Evolutionary conservation across 2,329 filamentous ascomycete species (phyloP).

Genomic region (Diplodia scrobiculata): DNA sequence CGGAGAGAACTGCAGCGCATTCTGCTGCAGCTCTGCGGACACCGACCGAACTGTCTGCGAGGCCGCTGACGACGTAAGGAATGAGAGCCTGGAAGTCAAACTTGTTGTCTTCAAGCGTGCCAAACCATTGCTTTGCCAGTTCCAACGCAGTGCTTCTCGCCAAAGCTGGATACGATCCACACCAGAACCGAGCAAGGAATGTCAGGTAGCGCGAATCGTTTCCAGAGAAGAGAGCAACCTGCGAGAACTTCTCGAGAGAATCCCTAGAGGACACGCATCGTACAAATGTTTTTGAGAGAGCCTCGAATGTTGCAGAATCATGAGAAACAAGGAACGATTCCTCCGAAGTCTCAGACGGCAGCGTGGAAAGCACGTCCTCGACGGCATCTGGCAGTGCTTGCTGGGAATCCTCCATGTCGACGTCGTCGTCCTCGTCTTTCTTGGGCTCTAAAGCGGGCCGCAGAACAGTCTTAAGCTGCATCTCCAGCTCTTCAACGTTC

Average conservation of each 20-base stretch:
- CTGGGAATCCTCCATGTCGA: constrained; percentile 52
- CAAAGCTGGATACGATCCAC: constrained; percentile 67
- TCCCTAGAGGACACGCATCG: constrained; percentile 35
- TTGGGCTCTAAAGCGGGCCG: constrained; percentile 44
- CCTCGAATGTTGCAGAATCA: constrained; percentile 36
- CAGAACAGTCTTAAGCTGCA: constrained; percentile 71
- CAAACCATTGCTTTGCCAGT: constrained; percentile 46
- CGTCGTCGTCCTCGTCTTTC: constrained; percentile 48
- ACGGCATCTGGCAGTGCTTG: constrained; percentile 26
- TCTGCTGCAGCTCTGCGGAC: constrained; percentile 76
- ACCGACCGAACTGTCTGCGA: constrained; percentile 73
- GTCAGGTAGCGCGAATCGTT: constrained; percentile 65
- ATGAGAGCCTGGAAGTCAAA: constrained; percentile 75
- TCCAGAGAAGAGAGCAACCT: constrained; percentile 58
- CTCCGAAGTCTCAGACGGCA: constrained; percentile 37
- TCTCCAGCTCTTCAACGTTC: constrained; percentile 73
- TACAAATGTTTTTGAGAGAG: constrained; percentile 39
- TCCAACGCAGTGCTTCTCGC: constrained; percentile 70
- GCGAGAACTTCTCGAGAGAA: constrained; percentile 51
- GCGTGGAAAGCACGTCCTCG: constrained; percentile 31
- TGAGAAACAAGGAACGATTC: constrained; percentile 37
- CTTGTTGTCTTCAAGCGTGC: constrained; percentile 42
- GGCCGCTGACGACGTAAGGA: constrained; percentile 76
- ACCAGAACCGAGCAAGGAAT: constrained; percentile 76
- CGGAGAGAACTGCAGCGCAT: constrained; percentile 51